phyloP scores from a whole-genome alignment of 441 rosid species.

The Eruca vesicaria region DNA sequence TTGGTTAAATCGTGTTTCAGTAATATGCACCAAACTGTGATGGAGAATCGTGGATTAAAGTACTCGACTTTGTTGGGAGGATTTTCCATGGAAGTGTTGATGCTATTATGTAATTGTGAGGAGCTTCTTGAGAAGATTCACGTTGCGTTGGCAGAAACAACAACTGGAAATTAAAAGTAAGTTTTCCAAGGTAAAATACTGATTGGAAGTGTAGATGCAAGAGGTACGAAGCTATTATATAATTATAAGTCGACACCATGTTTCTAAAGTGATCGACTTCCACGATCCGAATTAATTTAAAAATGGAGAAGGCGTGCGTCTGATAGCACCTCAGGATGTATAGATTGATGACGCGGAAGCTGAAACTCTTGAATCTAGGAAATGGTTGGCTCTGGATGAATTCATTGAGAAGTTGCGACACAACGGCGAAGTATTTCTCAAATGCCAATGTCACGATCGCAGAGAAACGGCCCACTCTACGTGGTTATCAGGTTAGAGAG shows the following conservation, averaged over 20 bases:
- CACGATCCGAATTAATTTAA: background rate
- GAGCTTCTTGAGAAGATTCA: background rate
- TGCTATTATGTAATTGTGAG: background rate
- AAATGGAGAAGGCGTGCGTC: background rate
- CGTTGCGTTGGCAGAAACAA: background rate
- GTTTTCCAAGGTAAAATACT: background rate
- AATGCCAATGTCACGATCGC: conserved; percentile 56
- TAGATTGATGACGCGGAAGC: conserved; percentile 56
- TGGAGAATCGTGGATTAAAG: background rate
- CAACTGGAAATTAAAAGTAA: background rate
- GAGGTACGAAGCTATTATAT: background rate
- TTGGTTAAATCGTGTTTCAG: background rate
- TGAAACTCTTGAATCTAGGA: conserved; percentile 52
- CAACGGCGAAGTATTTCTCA: conserved; percentile 46
- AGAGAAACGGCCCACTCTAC: conserved; percentile 14
- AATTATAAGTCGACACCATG: background rate
- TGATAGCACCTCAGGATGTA: conserved; percentile 25
- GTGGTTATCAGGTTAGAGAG: background rate
- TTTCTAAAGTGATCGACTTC: background rate
- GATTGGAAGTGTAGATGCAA: background rate
- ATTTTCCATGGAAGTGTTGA: background rate
- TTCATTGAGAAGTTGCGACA: conserved; percentile 57
- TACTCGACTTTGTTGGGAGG: background rate
- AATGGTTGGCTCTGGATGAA: conserved; percentile 54
- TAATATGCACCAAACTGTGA: background rate